phyloP scores from a whole-genome alignment of 345 rosid genomes.

The Erysimum cheiranthoides region DNA sequence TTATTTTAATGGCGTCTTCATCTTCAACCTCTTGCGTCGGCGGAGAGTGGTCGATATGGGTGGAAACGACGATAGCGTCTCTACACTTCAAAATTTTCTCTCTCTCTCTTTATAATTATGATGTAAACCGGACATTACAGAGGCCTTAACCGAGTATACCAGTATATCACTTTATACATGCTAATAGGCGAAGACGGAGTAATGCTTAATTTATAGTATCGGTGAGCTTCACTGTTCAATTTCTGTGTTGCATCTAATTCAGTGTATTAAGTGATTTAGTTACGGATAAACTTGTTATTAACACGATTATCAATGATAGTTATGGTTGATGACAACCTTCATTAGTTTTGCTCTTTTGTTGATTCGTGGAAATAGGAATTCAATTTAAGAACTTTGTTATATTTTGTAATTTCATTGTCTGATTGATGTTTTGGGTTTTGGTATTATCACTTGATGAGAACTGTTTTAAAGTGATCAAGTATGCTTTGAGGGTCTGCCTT shows the following conservation, averaged over 20 bases:
- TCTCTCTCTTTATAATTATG: too few species aligned
- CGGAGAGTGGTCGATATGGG: too few species aligned
- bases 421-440: not conserved
- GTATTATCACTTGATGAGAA: not conserved
- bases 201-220: slow-evolving; percentile 73
- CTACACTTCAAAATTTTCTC: too few species aligned
- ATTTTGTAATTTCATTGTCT: not conserved
- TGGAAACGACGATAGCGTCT: too few species aligned
- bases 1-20: slow-evolving; percentile 57
- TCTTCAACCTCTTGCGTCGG: slow-evolving; percentile 45
- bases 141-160: too few species aligned
- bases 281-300: not conserved
- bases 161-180: too few species aligned
- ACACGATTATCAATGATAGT: not conserved
- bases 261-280: not conserved
- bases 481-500: too few species aligned
- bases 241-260: not conserved
- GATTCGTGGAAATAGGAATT: not conserved
- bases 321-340: slow-evolving; percentile 4
- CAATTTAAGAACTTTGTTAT: not conserved
- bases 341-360: not conserved
- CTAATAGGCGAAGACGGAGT: slow-evolving; percentile 48
- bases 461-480: not conserved
- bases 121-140: too few species aligned
- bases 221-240: slow-evolving; percentile 36